A percentile compares a stretch with the other conserved stretches of the same genome.
phyloP scores from a whole-genome alignment of 2,329 filamentous ascomycete species.

The Arthrobotrys entomopaga region DNA sequence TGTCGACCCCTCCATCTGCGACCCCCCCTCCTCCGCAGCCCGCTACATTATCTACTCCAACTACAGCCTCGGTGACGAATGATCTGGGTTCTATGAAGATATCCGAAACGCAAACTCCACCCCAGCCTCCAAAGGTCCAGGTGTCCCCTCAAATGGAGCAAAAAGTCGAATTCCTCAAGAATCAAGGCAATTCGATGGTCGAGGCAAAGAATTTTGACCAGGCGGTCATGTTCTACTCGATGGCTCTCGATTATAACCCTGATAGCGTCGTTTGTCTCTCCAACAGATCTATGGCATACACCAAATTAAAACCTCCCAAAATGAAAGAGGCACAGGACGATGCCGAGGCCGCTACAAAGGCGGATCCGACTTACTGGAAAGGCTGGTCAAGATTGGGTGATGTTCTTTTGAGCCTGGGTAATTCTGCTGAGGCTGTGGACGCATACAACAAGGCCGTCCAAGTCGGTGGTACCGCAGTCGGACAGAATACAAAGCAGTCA shows the following conservation, averaged over 20 bases:
- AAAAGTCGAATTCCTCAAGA: constrained; percentile 50
- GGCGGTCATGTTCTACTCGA: constrained; percentile 51
- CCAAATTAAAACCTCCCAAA: constrained; percentile 35
- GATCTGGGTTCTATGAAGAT: constrained; percentile 25
- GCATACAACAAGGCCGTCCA: constrained; percentile 43
- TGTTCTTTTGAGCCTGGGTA: constrained; percentile 35
- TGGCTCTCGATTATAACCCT: constrained; percentile 48
- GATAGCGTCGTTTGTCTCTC: constrained; percentile 44
- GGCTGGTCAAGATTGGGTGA: constrained; percentile 49
- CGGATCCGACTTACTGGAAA: constrained; percentile 48
- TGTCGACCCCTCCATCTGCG: constrained; percentile 3
- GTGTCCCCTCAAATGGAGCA: constrained; percentile 47
- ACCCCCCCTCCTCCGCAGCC: constrained; percentile 20
- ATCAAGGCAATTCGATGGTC: constrained; percentile 50
- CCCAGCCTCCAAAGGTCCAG: background rate
- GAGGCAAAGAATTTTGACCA: constrained; percentile 50
- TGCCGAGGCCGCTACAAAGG: constrained; percentile 46
- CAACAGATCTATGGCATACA: constrained; percentile 48
- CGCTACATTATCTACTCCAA: background rate
- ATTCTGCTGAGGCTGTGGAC: constrained; percentile 28
- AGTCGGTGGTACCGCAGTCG: constrained; percentile 35
- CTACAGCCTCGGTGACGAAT: constrained; percentile 4
- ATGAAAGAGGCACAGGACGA: constrained; percentile 44
- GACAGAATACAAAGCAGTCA: constrained; percentile 48
- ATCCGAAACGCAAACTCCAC: constrained; percentile 7